Evolutionary conservation across 2,329 filamentous ascomycete genomes (phyloP).

Genomic region (Paecilomyces fulvus): DNA sequence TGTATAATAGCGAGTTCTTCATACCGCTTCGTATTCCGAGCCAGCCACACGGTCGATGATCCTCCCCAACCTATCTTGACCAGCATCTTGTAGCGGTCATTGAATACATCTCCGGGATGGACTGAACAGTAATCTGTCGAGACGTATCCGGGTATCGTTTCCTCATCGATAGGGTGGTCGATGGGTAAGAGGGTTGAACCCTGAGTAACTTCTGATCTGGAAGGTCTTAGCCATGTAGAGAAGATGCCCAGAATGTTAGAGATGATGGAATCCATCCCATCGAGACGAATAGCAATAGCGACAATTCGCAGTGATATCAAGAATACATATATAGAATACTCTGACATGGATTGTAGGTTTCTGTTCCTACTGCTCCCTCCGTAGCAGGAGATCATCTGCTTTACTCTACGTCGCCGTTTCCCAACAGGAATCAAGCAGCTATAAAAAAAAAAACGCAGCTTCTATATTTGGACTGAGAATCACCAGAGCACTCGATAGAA

Average conservation of each 20-base stretch:
- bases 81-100: neutral
- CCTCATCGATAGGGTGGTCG: slow-evolving; percentile 29
- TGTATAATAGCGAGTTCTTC: neutral
- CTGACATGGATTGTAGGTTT: neutral
- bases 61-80: neutral
- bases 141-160: slow-evolving; percentile 12
- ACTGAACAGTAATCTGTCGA: neutral
- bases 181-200: neutral
- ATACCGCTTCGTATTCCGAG: neutral
- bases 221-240: neutral
- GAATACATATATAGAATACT: neutral
- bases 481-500: neutral
- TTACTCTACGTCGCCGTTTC: neutral
- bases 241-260: neutral
- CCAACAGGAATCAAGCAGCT: neutral
- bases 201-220: neutral
- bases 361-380: neutral
- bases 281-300: neutral
- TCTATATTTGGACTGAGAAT: neutral
- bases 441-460: too few species aligned
- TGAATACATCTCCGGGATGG: neutral
- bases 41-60: neutral
- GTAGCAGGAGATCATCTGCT: neutral
- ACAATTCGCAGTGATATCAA: neutral
- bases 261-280: neutral